A percentile compares a stretch with the other conserved stretches of the same genome.
phyloP scores from a whole-genome alignment of 495 filamentous ascomycete species.

The Hyaloscypha finlandica region DNA sequence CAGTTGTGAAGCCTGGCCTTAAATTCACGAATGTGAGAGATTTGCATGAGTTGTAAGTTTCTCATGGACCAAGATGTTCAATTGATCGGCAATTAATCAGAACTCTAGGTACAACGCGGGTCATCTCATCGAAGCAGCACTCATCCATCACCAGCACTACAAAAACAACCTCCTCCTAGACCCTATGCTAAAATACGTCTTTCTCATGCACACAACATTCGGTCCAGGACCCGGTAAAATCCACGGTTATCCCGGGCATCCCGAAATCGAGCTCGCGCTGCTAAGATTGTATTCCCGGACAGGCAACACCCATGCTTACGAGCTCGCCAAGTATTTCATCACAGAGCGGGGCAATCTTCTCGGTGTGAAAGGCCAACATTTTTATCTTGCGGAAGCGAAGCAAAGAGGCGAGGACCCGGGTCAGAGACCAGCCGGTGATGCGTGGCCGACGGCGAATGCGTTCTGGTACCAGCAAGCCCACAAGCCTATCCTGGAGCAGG shows the following conservation, averaged over 20 bases:
- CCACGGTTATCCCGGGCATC: conserved; percentile 60
- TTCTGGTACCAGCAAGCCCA: conserved; percentile 56
- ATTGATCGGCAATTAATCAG: neutral
- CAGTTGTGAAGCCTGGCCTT: conserved; percentile 50
- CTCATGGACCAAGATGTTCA: neutral
- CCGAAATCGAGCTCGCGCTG: conserved; percentile 59
- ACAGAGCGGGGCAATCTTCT: conserved; percentile 55
- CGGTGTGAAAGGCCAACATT: conserved; percentile 49
- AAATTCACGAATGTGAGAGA: conserved; percentile 61
- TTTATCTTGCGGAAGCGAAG: conserved; percentile 52
- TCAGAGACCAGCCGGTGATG: conserved; percentile 37
- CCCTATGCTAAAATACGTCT: conserved; percentile 54
- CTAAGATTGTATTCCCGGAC: conserved; percentile 52
- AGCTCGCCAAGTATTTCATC: conserved; percentile 56
- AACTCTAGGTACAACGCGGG: conserved; percentile 56
- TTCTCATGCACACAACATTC: conserved; percentile 49
- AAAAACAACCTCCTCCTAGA: conserved; percentile 50
- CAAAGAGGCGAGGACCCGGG: conserved; percentile 49
- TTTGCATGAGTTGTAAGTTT: conserved; percentile 59
- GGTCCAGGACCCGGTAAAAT: conserved; percentile 50
- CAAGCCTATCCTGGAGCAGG: conserved; percentile 51
- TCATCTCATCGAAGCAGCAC: conserved; percentile 60
- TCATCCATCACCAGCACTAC: conserved; percentile 54
- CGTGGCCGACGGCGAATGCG: too few species aligned
- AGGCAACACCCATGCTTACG: conserved; percentile 44